These are phyloP conservation scores for Amaranthus hypochondriacus DNA, from an alignment of 148 eudicot species.

Conservation along the genomic window DNA sequence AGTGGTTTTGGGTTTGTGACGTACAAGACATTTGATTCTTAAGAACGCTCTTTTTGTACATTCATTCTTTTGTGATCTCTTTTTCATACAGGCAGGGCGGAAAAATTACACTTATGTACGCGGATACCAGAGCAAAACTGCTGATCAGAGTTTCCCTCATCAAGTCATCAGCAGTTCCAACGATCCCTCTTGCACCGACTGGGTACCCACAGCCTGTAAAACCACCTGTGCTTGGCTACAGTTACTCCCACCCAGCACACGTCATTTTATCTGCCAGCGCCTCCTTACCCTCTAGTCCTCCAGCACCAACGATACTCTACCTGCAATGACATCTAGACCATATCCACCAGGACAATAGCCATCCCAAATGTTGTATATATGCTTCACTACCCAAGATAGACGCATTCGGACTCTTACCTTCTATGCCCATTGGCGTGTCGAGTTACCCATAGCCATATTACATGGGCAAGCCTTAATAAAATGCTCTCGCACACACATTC, in stretches of 20 bases:
- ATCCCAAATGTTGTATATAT: background rate
- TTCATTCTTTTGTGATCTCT: background rate
- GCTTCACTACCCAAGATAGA: constrained; percentile 33
- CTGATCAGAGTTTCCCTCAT: constrained; percentile 24
- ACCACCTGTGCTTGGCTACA: constrained; percentile 27
- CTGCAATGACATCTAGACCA: constrained; percentile 27
- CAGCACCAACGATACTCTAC: constrained; percentile 23
- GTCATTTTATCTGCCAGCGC: constrained; percentile 33
- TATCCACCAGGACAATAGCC: constrained; percentile 28
- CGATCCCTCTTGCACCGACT: constrained; percentile 28
- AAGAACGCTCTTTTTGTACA: constrained; percentile 58
- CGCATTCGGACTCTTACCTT: constrained; percentile 24
- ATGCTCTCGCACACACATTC: background rate
- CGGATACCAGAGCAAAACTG: constrained; percentile 41
- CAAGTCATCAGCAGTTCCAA: constrained; percentile 33
- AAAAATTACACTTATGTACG: constrained; percentile 52
- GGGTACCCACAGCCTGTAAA: constrained; percentile 36
- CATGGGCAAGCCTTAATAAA: constrained; percentile 29
- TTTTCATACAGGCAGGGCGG: constrained; percentile 43
- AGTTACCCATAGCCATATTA: constrained; percentile 56
- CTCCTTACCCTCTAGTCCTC: constrained; percentile 38
- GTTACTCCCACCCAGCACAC: constrained; percentile 29
- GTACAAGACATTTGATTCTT: constrained; percentile 53
- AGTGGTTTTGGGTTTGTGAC: constrained; percentile 69
- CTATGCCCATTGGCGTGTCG: constrained; percentile 30